Evolutionary conservation across 768 basidiomycete genomes (phyloP).

Genomic region (Psilocybe sp.): DNA sequence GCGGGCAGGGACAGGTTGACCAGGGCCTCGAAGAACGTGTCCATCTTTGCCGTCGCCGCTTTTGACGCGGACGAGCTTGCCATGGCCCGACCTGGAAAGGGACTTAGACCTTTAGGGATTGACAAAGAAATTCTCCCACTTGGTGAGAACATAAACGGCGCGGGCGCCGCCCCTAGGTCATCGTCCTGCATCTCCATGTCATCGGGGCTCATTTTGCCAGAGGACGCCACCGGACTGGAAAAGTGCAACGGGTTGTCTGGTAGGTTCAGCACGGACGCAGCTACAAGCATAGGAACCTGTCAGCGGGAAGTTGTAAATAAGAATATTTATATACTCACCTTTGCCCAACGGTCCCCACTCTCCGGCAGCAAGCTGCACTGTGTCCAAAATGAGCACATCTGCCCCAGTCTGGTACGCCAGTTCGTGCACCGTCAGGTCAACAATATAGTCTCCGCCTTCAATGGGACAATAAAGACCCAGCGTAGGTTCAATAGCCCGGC

Average conservation of each 20-base stretch:
- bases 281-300: conserved; percentile 31
- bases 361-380: conserved; percentile 83
- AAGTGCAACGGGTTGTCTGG: conserved; percentile 79
- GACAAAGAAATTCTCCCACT: conserved; percentile 38
- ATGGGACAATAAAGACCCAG: conserved; percentile 87
- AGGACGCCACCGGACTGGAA: conserved; percentile 27
- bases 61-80: conserved; percentile 41
- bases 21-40: conserved; percentile 74
- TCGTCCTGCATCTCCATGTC: conserved; percentile 37
- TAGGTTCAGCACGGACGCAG: conserved; percentile 65
- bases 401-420: conserved; percentile 70
- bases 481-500: conserved; percentile 69
- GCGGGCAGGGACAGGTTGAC: conserved; percentile 53
- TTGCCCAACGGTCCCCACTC: conserved; percentile 84
- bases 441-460: conserved; percentile 77
- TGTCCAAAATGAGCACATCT: conserved; percentile 83
- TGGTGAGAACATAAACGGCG: conserved; percentile 25
- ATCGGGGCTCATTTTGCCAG: conserved; percentile 10
- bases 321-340: conserved; percentile 38
- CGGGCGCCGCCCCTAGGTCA: conserved; percentile 38
- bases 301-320: neutral
- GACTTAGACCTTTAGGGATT: conserved; percentile 36
- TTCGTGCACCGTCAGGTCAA: conserved; percentile 77
- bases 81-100: conserved; percentile 35
- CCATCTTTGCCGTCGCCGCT: conserved; percentile 51